A percentile compares a stretch with the other conserved stretches of the same genome.
These are phyloP conservation scores for Clavariopsis aquatica DNA, from an alignment of 495 filamentous ascomycete genomes.

Conservation along the genomic window DNA sequence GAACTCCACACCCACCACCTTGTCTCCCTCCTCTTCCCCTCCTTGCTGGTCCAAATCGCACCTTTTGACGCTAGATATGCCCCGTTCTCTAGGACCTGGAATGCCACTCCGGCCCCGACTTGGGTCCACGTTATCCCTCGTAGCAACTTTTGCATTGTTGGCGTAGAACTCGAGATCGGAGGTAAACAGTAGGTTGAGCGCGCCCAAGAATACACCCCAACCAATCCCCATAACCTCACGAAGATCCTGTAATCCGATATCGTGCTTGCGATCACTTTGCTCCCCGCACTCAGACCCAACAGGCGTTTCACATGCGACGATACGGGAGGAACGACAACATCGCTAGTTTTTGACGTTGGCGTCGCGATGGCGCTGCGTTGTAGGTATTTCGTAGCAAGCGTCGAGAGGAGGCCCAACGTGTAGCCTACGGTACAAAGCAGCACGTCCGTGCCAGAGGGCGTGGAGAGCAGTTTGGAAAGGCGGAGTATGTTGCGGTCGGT, in stretches of 20 bases:
- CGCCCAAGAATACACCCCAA: constrained; percentile 76
- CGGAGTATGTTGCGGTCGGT: constrained; percentile 37
- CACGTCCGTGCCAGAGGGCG: constrained; percentile 36
- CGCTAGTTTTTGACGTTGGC: constrained; percentile 29
- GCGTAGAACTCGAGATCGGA: neutral
- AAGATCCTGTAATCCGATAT: constrained; percentile 70
- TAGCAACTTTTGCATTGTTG: constrained; percentile 39
- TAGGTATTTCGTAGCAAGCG: constrained; percentile 29
- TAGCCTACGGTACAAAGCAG: constrained; percentile 39
- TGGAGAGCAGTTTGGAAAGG: constrained; percentile 38
- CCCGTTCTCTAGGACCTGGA: constrained; percentile 82
- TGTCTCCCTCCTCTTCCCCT: constrained; percentile 54
- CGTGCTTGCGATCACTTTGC: constrained; percentile 54
- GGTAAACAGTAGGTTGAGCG: constrained; percentile 20
- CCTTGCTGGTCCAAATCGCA: constrained; percentile 41
- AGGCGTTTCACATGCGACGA: constrained; percentile 41
- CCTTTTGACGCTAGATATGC: constrained; percentile 73
- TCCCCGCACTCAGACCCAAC: neutral
- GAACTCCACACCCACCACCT: constrained; percentile 72
- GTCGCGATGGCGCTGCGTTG: constrained; percentile 8
- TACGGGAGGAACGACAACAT: constrained; percentile 33
- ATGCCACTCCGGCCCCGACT: constrained; percentile 63
- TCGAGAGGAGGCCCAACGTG: constrained; percentile 36
- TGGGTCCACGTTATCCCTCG: constrained; percentile 64
- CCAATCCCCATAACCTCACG: constrained; percentile 73